These are phyloP conservation scores for Claviceps arundinis DNA, from an alignment of 2,329 filamentous ascomycete genomes.

Conservation along the genomic window DNA sequence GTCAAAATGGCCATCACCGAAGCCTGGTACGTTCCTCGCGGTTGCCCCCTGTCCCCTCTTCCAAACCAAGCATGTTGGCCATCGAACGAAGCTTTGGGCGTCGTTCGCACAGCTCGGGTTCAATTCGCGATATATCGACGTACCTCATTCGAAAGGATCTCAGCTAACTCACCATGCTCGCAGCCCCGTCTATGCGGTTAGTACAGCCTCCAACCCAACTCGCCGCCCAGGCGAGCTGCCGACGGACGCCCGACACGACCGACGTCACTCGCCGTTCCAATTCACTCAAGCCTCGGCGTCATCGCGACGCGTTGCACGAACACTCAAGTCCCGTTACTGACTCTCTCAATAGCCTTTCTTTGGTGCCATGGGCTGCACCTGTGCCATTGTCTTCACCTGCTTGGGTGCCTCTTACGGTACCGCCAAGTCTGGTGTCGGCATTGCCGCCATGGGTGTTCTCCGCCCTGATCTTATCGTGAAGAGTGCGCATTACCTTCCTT, in stretches of 20 bases:
- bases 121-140: neutral
- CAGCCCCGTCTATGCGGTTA: constrained; percentile 98
- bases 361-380: constrained; percentile 92
- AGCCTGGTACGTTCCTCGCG: constrained; percentile 57
- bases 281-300: constrained; percentile 8
- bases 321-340: constrained; percentile 18
- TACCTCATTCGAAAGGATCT: constrained; percentile 1
- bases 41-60: constrained; percentile 17
- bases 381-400: constrained; percentile 94
- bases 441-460: constrained; percentile 95
- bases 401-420: constrained; percentile 96
- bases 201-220: constrained; percentile 31
- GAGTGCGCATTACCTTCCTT: constrained; percentile 50
- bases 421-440: constrained; percentile 97
- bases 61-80: constrained; percentile 9
- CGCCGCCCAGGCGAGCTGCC: no score
- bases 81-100: constrained; percentile 18
- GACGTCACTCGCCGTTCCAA: constrained; percentile 16
- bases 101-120: constrained; percentile 8
- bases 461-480: constrained; percentile 97
- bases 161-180: constrained; percentile 30
- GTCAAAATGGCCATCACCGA: constrained; percentile 58
- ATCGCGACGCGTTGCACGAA: constrained; percentile 9
- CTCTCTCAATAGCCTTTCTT: constrained; percentile 60
- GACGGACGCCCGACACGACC: constrained; percentile 16